These are phyloP conservation scores for Pseudogymnoascus pannorum DNA, from an alignment of 2,329 filamentous ascomycete species.

Conservation along the genomic window DNA sequence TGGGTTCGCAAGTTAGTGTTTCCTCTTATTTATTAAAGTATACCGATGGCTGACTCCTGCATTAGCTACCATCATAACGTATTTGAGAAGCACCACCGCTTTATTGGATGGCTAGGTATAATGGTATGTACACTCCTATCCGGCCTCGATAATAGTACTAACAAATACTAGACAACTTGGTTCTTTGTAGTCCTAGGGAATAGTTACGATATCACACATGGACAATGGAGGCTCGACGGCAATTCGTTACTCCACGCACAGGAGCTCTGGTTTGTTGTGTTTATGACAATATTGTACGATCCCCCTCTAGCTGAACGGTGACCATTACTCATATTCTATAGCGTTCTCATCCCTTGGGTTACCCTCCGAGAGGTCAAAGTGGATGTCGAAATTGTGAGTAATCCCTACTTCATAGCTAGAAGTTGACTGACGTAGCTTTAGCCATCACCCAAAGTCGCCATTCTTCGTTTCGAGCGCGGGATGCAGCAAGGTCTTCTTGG, in stretches of 20 bases:
- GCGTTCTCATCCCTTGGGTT: conserved; percentile 34
- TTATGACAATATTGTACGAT: conserved; percentile 36
- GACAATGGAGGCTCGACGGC: conserved; percentile 30
- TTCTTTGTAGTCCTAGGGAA: conserved; percentile 34
- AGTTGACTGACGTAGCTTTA: conserved; percentile 21
- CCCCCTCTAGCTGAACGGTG: neutral
- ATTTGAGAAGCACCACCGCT: conserved; percentile 36
- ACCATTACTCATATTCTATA: conserved; percentile 21
- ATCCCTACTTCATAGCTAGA: neutral
- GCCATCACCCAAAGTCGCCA: conserved; percentile 36
- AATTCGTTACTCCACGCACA: conserved; percentile 31
- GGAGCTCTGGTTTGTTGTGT: conserved; percentile 36
- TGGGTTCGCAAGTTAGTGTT: conserved; percentile 36
- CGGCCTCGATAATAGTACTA: conserved; percentile 8
- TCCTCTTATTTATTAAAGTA: neutral
- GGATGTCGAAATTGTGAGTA: conserved; percentile 33
- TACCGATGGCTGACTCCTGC: conserved; percentile 13
- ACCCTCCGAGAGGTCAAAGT: conserved; percentile 35
- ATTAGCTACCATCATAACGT: conserved; percentile 34
- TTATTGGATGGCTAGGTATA: conserved; percentile 36
- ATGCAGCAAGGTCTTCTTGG: conserved; percentile 37
- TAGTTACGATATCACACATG: conserved; percentile 31
- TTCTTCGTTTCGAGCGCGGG: conserved; percentile 34
- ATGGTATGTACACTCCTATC: conserved; percentile 23
- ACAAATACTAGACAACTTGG: conserved; percentile 30